Evolutionary conservation across 1,139 yeast species (phyloP), one percentile per base, ranked within the genome.

Genomic region (Geotrichum aggregatum): DNA sequence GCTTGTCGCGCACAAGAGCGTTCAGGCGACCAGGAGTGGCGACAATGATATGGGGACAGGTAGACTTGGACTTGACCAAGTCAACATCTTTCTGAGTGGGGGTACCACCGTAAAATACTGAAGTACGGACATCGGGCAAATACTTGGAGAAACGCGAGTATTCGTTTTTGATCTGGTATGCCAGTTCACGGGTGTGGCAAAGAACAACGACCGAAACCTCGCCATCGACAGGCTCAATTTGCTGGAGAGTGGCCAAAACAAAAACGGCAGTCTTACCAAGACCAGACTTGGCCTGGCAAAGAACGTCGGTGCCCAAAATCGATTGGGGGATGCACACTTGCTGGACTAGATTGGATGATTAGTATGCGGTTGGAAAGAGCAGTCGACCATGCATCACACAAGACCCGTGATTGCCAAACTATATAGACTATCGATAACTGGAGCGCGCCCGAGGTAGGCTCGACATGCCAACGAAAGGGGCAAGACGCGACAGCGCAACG

Each of bases 231-330:
- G 98, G 98, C 67, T 92, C 98, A 67, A 92, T 80, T 76, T 92
- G 98, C 74, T 92, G 98, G 68, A 92, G 79, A 56, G 98, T 91
- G 24, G 97, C 88, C 67, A 92, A 79, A 55, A 92, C 98, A 65
- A 92, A 92, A 57, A 92, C 98, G 49, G 98, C 98, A 55, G 98
- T 92, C 74, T 92, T 92, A 83, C 98, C 98, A 64, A 92, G 80
- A 84, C 98, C 98, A 47, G 98, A 92, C 78, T 92, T 92, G 72
- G 98, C 98, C 77, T 92, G 98, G 76, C 98, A 92, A 62, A 92
- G 76, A 56, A 92, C 98, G 69, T 92, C 98, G 59, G 96, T 91
- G 69, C 98, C 98, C 66, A 92, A 85, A 66, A 92, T 89, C 54
- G 98, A 87, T 76, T 92, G 98, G 55, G 98, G 98, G 67, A 92